Percentiles rank a stretch among this genome's conserved stretches.
These are phyloP conservation scores for Penicillium sp. DNA, from an alignment of 2,329 filamentous ascomycete genomes.

Conservation along the genomic window DNA sequence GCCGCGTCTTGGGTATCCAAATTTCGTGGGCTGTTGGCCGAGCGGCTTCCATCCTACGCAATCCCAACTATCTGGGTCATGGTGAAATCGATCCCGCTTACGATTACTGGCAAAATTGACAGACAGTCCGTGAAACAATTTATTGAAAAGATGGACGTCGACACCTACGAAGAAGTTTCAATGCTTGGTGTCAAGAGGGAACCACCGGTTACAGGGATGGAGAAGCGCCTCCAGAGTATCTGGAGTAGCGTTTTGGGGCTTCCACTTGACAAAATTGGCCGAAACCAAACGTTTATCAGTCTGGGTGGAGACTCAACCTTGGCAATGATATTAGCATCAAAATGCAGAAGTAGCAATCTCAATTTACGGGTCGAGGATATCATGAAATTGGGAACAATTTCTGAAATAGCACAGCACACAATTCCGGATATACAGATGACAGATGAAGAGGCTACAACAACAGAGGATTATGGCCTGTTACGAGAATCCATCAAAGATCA, in stretches of 20 bases:
- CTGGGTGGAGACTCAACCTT: constrained; percentile 19
- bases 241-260: constrained; percentile 21
- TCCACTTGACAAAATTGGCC: constrained; percentile 23
- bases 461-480: not conserved
- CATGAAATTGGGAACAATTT: not conserved
- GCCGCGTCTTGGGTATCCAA: not conserved
- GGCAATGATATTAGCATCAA: constrained; percentile 17
- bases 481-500: not conserved
- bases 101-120: constrained; percentile 2
- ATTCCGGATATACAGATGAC: not conserved
- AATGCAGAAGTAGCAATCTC: not conserved
- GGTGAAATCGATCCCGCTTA: not conserved
- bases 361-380: not conserved
- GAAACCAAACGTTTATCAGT: constrained; percentile 23
- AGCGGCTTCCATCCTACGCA: not conserved
- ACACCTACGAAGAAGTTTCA: not conserved
- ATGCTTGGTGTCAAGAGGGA: constrained; percentile 16
- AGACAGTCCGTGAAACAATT: not conserved
- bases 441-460: not conserved
- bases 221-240: constrained; percentile 16
- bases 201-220: not conserved
- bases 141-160: not conserved
- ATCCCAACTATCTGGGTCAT: not conserved
- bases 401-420: not conserved
- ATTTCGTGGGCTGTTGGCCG: not conserved